A percentile compares a stretch with the other conserved stretches of the same genome.
phyloP scores from a whole-genome alignment of 2,329 filamentous ascomycete genomes.

The Aspergillus calidoustus region DNA sequence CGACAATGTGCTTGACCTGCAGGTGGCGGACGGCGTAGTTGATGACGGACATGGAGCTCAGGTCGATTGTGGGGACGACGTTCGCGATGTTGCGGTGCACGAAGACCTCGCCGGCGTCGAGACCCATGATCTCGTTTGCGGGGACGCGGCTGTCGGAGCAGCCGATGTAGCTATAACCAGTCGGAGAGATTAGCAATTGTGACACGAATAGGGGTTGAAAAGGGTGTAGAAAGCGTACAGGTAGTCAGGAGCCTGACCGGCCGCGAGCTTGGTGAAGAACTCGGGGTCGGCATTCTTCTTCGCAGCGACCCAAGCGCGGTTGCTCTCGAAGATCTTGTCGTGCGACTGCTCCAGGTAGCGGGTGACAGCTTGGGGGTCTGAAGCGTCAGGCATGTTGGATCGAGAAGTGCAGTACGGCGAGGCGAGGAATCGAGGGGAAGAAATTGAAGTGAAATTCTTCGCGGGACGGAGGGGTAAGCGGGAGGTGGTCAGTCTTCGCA shows the following conservation, averaged over 20 bases:
- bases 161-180: conserved; percentile 39
- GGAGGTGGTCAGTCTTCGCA: background rate
- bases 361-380: conserved; percentile 6
- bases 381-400: background rate
- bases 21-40: conserved; percentile 39
- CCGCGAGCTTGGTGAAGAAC: conserved; percentile 68
- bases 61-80: conserved; percentile 35
- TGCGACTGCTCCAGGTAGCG: conserved; percentile 54
- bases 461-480: conserved; percentile 1
- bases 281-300: conserved; percentile 61
- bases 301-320: conserved; percentile 66
- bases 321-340: conserved; percentile 71
- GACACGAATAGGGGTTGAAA: background rate
- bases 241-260: conserved; percentile 71
- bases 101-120: conserved; percentile 39
- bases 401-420: background rate
- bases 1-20: conserved; percentile 68
- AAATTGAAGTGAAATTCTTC: background rate
- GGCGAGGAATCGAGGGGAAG: background rate
- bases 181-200: background rate
- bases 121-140: conserved; percentile 39
- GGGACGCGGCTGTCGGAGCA: conserved; percentile 39
- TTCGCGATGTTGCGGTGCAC: conserved; percentile 42
- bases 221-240: conserved; percentile 41
- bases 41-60: conserved; percentile 38